phyloP scores from a whole-genome alignment of 2,329 filamentous ascomycete genomes.

The Pseudogymnoascus sp. region DNA sequence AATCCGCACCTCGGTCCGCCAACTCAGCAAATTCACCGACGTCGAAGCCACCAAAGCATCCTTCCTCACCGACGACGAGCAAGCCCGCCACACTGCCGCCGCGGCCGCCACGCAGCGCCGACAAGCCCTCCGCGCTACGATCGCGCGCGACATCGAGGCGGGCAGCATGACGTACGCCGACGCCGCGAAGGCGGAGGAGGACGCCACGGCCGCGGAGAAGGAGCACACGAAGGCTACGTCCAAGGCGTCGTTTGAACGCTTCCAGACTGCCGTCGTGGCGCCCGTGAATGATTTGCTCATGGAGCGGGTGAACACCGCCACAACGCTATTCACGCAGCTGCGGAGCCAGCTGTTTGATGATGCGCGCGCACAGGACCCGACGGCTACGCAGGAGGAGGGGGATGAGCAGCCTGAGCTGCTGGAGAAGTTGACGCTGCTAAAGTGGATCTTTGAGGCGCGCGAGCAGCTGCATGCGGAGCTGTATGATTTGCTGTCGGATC shows the following conservation, averaged over 20 bases:
- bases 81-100: conserved; percentile 48
- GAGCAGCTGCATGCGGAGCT: conserved; percentile 78
- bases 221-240: conserved; percentile 62
- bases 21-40: conserved; percentile 65
- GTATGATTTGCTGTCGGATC: conserved; percentile 75
- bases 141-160: conserved; percentile 69
- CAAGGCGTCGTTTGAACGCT: conserved; percentile 74
- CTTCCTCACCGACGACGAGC: conserved; percentile 48
- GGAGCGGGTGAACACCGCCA: conserved; percentile 64
- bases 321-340: conserved; percentile 69
- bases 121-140: conserved; percentile 60
- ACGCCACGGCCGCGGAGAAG: conserved; percentile 63
- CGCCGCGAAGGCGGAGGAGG: conserved; percentile 71
- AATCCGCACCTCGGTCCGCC: conserved; percentile 69
- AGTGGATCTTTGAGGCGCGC: conserved; percentile 95
- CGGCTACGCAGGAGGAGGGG: conserved; percentile 86
- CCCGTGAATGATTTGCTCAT: conserved; percentile 76
- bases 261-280: conserved; percentile 74
- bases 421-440: conserved; percentile 88
- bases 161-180: conserved; percentile 77
- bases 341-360: conserved; percentile 65
- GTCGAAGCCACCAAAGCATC: conserved; percentile 59
- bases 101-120: conserved; percentile 45
- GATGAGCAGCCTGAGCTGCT: conserved; percentile 90
- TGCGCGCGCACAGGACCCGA: conserved; percentile 55